A percentile compares a stretch with the other conserved stretches of the same genome.
phyloP scores from a whole-genome alignment of 2,329 filamentous ascomycete species.

The Ophiocordyceps camponoti-saundersi region DNA sequence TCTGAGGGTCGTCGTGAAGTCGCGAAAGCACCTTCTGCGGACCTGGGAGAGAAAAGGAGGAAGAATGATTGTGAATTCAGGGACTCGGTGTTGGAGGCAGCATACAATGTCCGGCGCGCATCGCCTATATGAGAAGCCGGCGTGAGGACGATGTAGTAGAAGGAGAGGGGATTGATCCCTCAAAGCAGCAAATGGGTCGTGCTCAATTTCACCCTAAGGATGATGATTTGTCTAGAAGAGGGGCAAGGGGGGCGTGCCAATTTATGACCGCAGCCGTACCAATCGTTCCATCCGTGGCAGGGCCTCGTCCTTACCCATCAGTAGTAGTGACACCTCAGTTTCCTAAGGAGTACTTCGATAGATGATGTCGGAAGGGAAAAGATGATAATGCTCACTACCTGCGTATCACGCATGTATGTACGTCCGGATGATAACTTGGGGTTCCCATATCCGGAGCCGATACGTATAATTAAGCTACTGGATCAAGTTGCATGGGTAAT shows the following conservation, averaged over 20 bases:
- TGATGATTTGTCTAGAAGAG: no score
- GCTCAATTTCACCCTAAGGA: no score
- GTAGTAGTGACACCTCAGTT: not conserved
- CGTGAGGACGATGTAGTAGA: not conserved
- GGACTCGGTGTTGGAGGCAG: not conserved
- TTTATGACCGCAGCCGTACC: no score
- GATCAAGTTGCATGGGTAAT: not conserved
- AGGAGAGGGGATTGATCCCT: no score
- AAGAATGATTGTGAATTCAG: not conserved
- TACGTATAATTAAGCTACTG: not conserved
- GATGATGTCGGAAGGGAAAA: not conserved
- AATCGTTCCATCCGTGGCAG: no score
- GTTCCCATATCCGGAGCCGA: no score
- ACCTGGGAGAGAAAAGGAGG: not conserved
- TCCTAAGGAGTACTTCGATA: not conserved
- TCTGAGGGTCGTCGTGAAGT: slow-evolving; percentile 8
- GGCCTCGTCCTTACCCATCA: no score
- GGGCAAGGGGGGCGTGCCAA: no score
- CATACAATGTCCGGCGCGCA: not conserved
- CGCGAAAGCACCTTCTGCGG: not conserved
- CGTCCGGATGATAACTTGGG: no score
- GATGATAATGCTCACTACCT: not conserved
- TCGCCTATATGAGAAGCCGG: not conserved
- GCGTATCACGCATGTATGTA: not conserved
- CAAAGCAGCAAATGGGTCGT: no score